These are phyloP conservation scores for Abelmoschus esculentus DNA, from an alignment of 345 rosid species.

Conservation along the genomic window DNA sequence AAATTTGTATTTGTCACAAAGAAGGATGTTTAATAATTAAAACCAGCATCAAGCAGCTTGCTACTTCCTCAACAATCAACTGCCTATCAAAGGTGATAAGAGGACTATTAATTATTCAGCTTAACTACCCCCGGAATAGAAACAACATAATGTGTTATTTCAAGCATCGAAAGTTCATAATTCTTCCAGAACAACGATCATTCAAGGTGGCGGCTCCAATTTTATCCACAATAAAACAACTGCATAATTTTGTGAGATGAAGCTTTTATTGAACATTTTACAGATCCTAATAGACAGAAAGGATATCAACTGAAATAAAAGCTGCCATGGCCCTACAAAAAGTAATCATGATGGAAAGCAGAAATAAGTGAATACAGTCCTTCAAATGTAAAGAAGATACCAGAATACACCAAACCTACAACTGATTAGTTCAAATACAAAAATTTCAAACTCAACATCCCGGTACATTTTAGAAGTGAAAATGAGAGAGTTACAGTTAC, in stretches of 20 bases:
- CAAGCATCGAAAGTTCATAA: neutral
- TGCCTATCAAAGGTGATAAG: neutral
- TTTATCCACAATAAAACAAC: neutral
- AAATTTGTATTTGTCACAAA: neutral
- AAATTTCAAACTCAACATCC: neutral
- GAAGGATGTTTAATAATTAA: neutral
- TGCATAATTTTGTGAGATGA: neutral
- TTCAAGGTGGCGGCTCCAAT: neutral
- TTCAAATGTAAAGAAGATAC: conserved; percentile 5
- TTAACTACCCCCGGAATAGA: neutral
- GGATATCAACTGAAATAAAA: neutral
- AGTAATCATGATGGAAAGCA: neutral
- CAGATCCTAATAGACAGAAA: neutral
- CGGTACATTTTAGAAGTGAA: neutral
- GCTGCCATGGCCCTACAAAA: neutral
- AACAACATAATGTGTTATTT: neutral
- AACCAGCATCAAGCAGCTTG: neutral
- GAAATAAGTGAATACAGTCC: neutral
- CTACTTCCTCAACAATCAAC: neutral
- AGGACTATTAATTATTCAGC: neutral
- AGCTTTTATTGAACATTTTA: neutral
- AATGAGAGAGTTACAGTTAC: conserved; percentile 7
- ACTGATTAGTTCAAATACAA: neutral
- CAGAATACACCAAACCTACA: neutral
- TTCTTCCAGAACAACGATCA: neutral